phyloP scores from a whole-genome alignment of 352 stramenopile species.

The Halophytophthora polymorphica region DNA sequence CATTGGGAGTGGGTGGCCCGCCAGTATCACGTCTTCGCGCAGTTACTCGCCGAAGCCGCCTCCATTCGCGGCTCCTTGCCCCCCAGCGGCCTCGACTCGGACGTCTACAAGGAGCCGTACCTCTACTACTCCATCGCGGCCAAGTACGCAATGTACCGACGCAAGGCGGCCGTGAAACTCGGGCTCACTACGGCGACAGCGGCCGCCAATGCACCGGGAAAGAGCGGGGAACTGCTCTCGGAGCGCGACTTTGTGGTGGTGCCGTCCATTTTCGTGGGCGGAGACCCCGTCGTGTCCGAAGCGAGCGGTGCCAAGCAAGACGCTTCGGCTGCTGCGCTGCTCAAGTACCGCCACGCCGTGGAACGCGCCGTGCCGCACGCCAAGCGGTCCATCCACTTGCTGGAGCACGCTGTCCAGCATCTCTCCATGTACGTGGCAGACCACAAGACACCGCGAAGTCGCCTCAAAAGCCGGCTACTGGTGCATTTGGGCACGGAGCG shows the following conservation, averaged over 20 bases:
- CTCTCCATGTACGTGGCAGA: constrained; percentile 64
- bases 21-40: constrained; percentile 87
- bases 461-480: constrained; percentile 74
- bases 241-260: constrained; percentile 71
- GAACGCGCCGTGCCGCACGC: constrained; percentile 65
- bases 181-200: constrained; percentile 33
- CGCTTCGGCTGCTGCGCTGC: constrained; percentile 48
- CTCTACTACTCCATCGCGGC: constrained; percentile 82
- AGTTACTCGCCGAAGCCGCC: constrained; percentile 69
- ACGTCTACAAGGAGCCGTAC: constrained; percentile 87
- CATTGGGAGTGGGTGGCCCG: constrained; percentile 85
- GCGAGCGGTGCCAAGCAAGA: constrained; percentile 30
- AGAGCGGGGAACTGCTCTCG: constrained; percentile 20
- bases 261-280: constrained; percentile 65
- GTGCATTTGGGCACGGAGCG: constrained; percentile 73
- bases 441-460: constrained; percentile 56
- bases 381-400: constrained; percentile 65
- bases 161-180: constrained; percentile 61
- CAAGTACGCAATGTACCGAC: constrained; percentile 79
- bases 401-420: constrained; percentile 78
- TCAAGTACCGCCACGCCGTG: constrained; percentile 62
- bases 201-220: constrained; percentile 1
- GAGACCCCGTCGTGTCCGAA: constrained; percentile 62
- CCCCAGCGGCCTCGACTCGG: constrained; percentile 58
- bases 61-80: constrained; percentile 63